Base-by-base conservation (phyloP, 1,284 basidiomycete genomes). In the Heliocybe sulcata region DNA sequence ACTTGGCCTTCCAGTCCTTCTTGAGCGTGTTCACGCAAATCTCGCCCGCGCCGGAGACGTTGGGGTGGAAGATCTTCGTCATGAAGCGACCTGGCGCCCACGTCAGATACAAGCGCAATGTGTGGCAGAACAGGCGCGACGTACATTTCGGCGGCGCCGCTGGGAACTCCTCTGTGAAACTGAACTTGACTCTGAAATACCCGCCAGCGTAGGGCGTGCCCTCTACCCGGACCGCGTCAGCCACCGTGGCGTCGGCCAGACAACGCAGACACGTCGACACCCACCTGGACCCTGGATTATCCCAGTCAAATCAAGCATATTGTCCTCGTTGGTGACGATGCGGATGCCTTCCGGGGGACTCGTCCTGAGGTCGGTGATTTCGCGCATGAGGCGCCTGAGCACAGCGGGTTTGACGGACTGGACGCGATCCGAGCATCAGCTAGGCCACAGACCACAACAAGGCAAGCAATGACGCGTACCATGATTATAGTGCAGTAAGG, bases 11-110 rank as follows among this genome's bases (percentile, higher is more conserved):
- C 95, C 95, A 98, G 64, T 95, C 93, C 71, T 97, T 98, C 77
- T 98, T 98, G 26, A 98, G 75, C 3, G 94, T 98, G 72, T 95
- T 95, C 10, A 98, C 95, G 70, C 95, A 98, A 62, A 98, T 98
- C 70, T 97, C 95, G 29, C 94, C 94, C 0, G 80, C 68, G 27
- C 82, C 79, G 0, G 93, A 95, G 26, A 98, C 92, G 65, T 98
- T 98, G 0, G 95, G 95, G 65, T 98, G 95, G 72, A 98, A 98
- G 58, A 98, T 94, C 74, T 95, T 94, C 53, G 94, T 95, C 1
- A 83, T 74, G 68, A 96, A 90, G 73, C 88, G 87, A 65, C 93
- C 94, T 95, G 61, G 6, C 35, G 52, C 26, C 11, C 45, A 54
- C 51, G 65, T 54, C 38, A 58, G 20, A 27, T 16, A 3, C 14